Percentiles rank a stretch among this genome's conserved stretches.
phyloP scores from a whole-genome alignment of 2,329 filamentous ascomycete species.

The Colletotrichum filicis region DNA sequence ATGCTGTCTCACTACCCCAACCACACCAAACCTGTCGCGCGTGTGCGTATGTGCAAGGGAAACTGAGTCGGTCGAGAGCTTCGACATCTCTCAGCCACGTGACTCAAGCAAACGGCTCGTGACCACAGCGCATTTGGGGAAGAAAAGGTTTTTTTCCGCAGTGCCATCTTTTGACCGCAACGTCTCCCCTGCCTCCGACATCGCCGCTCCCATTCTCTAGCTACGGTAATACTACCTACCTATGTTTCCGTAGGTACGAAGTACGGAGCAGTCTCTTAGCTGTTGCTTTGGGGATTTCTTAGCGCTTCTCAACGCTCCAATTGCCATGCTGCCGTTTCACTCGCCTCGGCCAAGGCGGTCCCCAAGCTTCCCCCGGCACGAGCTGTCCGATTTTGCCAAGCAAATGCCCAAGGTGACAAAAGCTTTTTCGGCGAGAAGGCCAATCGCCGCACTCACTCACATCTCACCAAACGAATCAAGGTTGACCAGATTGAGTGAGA shows the following conservation, averaged over 20 bases:
- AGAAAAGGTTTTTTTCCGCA: too few relatives aligned
- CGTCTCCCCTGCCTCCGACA: constrained; percentile 19
- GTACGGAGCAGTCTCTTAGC: background rate
- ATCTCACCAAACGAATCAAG: background rate
- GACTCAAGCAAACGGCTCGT: background rate
- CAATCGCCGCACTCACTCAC: background rate
- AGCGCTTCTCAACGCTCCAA: constrained; percentile 19
- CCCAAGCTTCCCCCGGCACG: constrained; percentile 13
- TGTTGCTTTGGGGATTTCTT: background rate
- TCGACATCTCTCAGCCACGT: constrained; percentile 8
- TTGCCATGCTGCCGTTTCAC: constrained; percentile 8
- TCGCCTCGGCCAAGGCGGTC: background rate
- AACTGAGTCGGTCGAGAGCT: background rate
- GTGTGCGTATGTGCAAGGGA: background rate
- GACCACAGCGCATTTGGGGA: background rate
- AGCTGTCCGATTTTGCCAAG: background rate
- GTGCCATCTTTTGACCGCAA: background rate
- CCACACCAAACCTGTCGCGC: background rate
- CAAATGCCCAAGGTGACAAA: background rate
- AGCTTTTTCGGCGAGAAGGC: background rate
- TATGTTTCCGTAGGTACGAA: too few relatives aligned
- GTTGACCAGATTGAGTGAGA: too few relatives aligned
- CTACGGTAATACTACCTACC: too few relatives aligned
- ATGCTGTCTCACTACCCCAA: constrained; percentile 10
- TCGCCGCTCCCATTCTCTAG: background rate